phyloP scores from a whole-genome alignment of 164 flowering plant genomes.

The Umbilicus rupestris region DNA sequence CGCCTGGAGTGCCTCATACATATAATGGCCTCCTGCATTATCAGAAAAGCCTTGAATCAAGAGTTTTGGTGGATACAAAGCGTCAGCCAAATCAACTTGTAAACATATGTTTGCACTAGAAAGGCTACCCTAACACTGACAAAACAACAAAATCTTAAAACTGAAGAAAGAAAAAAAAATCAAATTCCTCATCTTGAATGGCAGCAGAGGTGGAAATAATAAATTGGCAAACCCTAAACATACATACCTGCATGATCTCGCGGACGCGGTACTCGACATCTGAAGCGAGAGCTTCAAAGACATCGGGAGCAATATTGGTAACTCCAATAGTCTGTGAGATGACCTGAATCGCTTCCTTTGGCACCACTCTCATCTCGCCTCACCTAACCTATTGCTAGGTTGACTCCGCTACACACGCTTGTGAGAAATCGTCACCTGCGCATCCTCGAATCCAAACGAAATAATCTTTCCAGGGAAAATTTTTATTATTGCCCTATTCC shows the following conservation, averaged over 20 bases:
- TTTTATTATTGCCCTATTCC: too few species aligned
- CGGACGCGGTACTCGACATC: constrained; percentile 95
- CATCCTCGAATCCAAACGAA: too few species aligned
- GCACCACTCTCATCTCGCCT: constrained; percentile 48
- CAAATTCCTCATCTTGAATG: too few species aligned
- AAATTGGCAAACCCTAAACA: neutral
- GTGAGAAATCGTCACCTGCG: too few species aligned
- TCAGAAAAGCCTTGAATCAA: neutral
- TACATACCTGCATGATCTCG: constrained; percentile 82
- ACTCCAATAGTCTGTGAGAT: constrained; percentile 88
- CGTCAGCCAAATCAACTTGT: too few species aligned
- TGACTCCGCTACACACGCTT: too few species aligned
- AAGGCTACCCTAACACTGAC: neutral
- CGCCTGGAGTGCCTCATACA: constrained; percentile 71
- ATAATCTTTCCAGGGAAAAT: too few species aligned
- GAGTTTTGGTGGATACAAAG: too few species aligned
- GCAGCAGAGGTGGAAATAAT: too few species aligned
- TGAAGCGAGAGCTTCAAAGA: constrained; percentile 69
- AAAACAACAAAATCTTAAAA: neutral
- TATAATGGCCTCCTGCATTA: constrained; percentile 60
- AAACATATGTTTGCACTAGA: too few species aligned
- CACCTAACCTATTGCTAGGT: too few species aligned
- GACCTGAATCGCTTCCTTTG: constrained; percentile 82
- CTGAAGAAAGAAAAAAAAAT: neutral
- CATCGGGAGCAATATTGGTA: constrained; percentile 64